Conservation (phyloP, 2,329 filamentous ascomycete genomes). For the Talaromyces amestolkiae region DNA sequence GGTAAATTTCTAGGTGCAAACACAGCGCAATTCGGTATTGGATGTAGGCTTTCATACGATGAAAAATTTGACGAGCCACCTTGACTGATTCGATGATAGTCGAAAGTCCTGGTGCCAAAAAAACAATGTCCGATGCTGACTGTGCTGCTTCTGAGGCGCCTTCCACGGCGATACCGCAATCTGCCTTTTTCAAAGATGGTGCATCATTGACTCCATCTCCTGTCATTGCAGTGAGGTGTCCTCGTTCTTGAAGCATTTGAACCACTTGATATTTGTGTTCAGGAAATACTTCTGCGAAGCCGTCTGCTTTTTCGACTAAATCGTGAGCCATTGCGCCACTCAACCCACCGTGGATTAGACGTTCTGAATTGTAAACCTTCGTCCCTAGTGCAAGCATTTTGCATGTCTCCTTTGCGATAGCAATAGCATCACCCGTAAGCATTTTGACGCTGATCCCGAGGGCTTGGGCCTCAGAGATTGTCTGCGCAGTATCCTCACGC, state of each 20-base stretch:
- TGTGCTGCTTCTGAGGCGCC: slow-evolving; percentile 70
- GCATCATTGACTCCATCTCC: slow-evolving; percentile 74
- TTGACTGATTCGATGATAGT: slow-evolving; percentile 73
- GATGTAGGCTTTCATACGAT: slow-evolving; percentile 75
- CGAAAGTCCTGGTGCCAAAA: slow-evolving; percentile 67
- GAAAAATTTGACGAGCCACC: slow-evolving; percentile 71
- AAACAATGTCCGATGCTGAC: slow-evolving; percentile 71
- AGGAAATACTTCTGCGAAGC: slow-evolving; percentile 71
- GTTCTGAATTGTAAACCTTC: slow-evolving; percentile 77
- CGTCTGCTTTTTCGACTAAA: slow-evolving; percentile 70
- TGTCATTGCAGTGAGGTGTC: slow-evolving; percentile 71
- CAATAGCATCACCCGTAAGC: slow-evolving; percentile 76
- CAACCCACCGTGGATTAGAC: slow-evolving; percentile 72
- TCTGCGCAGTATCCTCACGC: slow-evolving; percentile 74
- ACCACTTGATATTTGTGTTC: slow-evolving; percentile 76
- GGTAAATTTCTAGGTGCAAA: slow-evolving; percentile 71
- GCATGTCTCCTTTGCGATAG: slow-evolving; percentile 78
- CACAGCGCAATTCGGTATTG: slow-evolving; percentile 75
- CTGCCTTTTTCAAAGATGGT: slow-evolving; percentile 70
- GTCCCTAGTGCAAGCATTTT: slow-evolving; percentile 76
- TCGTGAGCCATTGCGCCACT: slow-evolving; percentile 71
- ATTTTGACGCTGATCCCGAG: slow-evolving; percentile 77
- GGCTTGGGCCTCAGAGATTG: slow-evolving; percentile 71
- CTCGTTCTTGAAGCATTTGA: slow-evolving; percentile 71
- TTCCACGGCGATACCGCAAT: slow-evolving; percentile 72